Evolutionary conservation across 192 early-diverging fungal species (phyloP), one percentile per base, ranked within the genome.

Genomic region (Irineochytrium annulatum): DNA sequence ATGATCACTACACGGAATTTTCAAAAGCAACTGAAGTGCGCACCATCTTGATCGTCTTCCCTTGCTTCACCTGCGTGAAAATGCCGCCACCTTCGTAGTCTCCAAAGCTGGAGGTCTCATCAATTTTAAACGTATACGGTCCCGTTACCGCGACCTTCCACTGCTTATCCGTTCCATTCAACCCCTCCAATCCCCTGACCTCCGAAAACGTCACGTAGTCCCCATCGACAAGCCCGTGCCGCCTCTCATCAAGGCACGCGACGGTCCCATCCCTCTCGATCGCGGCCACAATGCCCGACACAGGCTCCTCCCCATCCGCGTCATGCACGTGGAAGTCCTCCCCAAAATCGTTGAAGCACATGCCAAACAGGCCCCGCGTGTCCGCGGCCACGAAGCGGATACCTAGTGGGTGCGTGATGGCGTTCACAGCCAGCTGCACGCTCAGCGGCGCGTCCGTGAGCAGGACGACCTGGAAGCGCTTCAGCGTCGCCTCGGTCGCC

Each of bases 51-150:
- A 91, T 53, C n/a, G 75, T 75, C 60, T 87, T 89, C 16, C 93
- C 92, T 75, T 85, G 75, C 80, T 97, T 97, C 57, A 97, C 97
- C 81, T 99, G 95, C 44, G 87, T 89, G 81, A 95, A 99, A 49
- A 93, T 73, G 30, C 97, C 97, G 0, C 95, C 92, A 37, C 81
- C 70, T 29, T 67, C 73, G 75, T 97, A 97, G 8, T 72, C 70
- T 29, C 88, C 84, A 51, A 95, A 80, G 16, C 59, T 66, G 22
- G 73, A 80, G 5, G 92, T 93, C 63, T 97, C 91, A n/a, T 94
- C 97, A 63, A 99, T 97, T 54, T 83, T 90, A 73, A 97, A 99
- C 8, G 95, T 95, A 70, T 97, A 97, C 31, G 97, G 97, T 44
- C 91, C 79, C 49, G 55, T 54, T 16, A 49, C 11, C 13, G 46